These are phyloP conservation scores for Boletus rubropictus DNA, from an alignment of 768 basidiomycete genomes.

Conservation along the genomic window DNA sequence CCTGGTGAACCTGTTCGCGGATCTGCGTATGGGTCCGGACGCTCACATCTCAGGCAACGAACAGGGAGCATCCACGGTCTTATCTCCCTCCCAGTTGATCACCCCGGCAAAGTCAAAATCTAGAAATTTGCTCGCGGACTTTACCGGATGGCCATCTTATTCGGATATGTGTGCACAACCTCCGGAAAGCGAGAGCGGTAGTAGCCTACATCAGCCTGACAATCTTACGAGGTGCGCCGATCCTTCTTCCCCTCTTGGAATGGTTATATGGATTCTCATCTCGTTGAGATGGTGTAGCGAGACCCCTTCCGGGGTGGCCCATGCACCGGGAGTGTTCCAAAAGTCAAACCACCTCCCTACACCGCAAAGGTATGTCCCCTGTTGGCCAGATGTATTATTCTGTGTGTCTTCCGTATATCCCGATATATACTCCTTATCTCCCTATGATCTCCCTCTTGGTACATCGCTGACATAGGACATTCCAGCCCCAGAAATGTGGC, in stretches of 20 bases:
- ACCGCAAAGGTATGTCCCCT: constrained; percentile 25
- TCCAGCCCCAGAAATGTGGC: constrained; percentile 32
- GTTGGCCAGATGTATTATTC: background rate
- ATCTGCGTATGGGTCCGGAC: constrained; percentile 4
- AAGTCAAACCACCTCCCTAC: constrained; percentile 27
- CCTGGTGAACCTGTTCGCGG: constrained; percentile 2
- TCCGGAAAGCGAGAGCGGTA: constrained; percentile 11
- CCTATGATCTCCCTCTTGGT: background rate
- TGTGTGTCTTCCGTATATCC: background rate
- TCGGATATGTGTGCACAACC: constrained; percentile 11
- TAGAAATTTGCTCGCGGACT: constrained; percentile 8
- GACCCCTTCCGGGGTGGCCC: constrained; percentile 2
- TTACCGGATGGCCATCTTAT: constrained; percentile 13
- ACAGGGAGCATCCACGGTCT: background rate
- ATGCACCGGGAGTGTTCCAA: constrained; percentile 5
- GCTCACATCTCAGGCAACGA: constrained; percentile 1
- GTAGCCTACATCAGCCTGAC: constrained; percentile 4
- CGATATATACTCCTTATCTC: background rate
- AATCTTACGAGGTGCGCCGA: constrained; percentile 14
- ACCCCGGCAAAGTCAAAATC: constrained; percentile 10
- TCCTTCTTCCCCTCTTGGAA: background rate
- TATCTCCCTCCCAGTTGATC: constrained; percentile 7
- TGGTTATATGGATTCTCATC: background rate
- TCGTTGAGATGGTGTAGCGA: constrained; percentile 2
- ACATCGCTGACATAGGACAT: constrained; percentile 11